These are phyloP conservation scores for Tylopilus balloui DNA, from an alignment of 768 basidiomycete species.

Conservation along the genomic window DNA sequence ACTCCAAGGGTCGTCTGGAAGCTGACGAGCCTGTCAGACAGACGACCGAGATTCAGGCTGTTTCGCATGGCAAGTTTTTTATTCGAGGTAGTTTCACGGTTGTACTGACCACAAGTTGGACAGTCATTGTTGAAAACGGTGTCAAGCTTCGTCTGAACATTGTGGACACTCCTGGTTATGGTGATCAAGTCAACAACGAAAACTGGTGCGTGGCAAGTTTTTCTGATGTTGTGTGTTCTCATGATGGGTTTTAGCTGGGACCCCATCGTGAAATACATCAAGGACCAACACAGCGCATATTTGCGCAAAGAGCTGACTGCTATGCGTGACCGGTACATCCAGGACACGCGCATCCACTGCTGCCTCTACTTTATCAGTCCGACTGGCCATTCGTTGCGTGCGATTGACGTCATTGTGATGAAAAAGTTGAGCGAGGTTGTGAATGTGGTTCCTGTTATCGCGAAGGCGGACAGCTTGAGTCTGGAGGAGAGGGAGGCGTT, in stretches of 20 bases:
- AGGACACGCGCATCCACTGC: constrained; percentile 98
- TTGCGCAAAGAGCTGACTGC: constrained; percentile 98
- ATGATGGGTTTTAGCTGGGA: constrained; percentile 72
- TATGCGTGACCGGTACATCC: constrained; percentile 97
- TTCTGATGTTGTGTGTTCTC: background rate
- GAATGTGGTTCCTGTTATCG: constrained; percentile 99
- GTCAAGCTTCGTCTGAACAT: constrained; percentile 95
- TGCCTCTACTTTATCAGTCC: constrained; percentile 98
- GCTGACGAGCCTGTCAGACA: constrained; percentile 87
- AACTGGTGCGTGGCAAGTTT: constrained; percentile 65
- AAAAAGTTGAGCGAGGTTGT: constrained; percentile 98
- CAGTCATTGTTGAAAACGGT: constrained; percentile 95
- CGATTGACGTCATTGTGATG: constrained; percentile 98
- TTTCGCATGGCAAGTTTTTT: constrained; percentile 71
- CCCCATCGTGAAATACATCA: constrained; percentile 98
- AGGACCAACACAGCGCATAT: constrained; percentile 98
- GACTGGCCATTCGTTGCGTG: constrained; percentile 93
- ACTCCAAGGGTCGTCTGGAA: constrained; percentile 91
- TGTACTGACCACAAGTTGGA: constrained; percentile 11
- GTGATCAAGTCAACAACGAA: constrained; percentile 98
- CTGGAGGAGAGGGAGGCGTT: constrained; percentile 88
- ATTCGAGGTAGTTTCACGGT: background rate
- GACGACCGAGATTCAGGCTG: constrained; percentile 95
- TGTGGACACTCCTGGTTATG: constrained; percentile 97
- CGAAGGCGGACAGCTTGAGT: constrained; percentile 93